Percentiles rank a stretch among this genome's conserved stretches.
Evolutionary conservation across 345 rosid genomes (phyloP).

Genomic region (Nasturtium officinale): DNA sequence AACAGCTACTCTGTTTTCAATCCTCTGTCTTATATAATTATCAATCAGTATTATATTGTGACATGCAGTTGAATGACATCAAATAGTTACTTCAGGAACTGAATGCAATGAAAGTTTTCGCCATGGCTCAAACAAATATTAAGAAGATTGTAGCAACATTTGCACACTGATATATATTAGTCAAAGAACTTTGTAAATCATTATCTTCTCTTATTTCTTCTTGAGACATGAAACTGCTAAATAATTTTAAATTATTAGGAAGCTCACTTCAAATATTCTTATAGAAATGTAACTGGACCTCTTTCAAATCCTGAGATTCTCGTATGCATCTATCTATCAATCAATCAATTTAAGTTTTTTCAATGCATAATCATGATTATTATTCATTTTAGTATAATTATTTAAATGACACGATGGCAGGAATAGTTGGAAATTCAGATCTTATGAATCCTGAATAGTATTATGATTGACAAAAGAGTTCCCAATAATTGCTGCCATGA

Average conservation of each 20-base stretch:
- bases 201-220: conserved; percentile 26
- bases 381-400: conserved; percentile 7
- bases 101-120: no score
- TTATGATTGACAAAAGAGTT: conserved; percentile 43
- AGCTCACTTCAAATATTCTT: conserved; percentile 20
- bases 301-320: conserved; percentile 24
- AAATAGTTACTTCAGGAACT: neutral
- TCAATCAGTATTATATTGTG: neutral
- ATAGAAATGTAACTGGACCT: conserved; percentile 1
- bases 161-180: no score
- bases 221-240: conserved; percentile 21
- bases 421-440: conserved; percentile 34
- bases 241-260: neutral
- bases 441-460: conserved; percentile 38
- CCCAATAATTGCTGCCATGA: conserved; percentile 37
- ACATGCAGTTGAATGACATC: neutral
- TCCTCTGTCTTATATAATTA: neutral
- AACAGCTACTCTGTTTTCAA: neutral
- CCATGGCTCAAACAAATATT: no score
- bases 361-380: conserved; percentile 37
- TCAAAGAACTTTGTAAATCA: conserved; percentile 11
- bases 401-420: conserved; percentile 30
- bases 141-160: no score
- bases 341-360: conserved; percentile 24
- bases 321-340: conserved; percentile 9